Conservation (phyloP, 2,329 filamentous ascomycete species). For the Aotearoamyces nothofagi region DNA sequence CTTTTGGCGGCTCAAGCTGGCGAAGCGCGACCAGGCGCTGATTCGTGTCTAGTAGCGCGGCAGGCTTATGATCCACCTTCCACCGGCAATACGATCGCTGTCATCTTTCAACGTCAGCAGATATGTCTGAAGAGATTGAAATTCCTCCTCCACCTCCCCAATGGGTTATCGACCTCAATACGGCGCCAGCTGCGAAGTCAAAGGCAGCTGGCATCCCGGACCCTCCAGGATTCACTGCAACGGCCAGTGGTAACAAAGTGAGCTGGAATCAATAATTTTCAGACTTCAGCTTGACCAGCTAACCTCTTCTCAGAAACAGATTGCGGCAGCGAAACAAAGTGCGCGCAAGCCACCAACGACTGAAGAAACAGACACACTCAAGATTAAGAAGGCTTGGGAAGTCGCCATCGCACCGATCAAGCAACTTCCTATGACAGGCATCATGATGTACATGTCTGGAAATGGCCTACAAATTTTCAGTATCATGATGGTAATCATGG, state of each 20-base stretch:
- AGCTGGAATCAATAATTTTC: too few species aligned
- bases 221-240: constrained; percentile 64
- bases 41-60: constrained; percentile 6
- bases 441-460: constrained; percentile 99
- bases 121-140: constrained; percentile 19
- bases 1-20: constrained; percentile 5
- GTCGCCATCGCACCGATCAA: constrained; percentile 88
- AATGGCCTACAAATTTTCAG: constrained; percentile 97
- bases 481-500: constrained; percentile 99
- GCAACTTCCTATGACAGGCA: constrained; percentile 90
- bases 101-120: too few species aligned
- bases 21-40: constrained; percentile 4
- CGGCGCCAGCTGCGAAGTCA: constrained; percentile 47
- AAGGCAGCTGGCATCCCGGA: constrained; percentile 60
- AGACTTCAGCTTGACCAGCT: too few species aligned
- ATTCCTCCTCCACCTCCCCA: constrained; percentile 39
- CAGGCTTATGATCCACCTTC: constrained; percentile 5
- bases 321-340: constrained; percentile 21
- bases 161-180: constrained; percentile 75
- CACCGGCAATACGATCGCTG: too few species aligned
- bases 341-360: constrained; percentile 53
- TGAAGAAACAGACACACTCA: constrained; percentile 86
- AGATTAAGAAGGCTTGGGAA: constrained; percentile 98
- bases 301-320: constrained; percentile 20
- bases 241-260: constrained; percentile 40